Evolutionary conservation across 208 protist genomes (phyloP).

Genomic region (Acanthamoeba castellanii): DNA sequence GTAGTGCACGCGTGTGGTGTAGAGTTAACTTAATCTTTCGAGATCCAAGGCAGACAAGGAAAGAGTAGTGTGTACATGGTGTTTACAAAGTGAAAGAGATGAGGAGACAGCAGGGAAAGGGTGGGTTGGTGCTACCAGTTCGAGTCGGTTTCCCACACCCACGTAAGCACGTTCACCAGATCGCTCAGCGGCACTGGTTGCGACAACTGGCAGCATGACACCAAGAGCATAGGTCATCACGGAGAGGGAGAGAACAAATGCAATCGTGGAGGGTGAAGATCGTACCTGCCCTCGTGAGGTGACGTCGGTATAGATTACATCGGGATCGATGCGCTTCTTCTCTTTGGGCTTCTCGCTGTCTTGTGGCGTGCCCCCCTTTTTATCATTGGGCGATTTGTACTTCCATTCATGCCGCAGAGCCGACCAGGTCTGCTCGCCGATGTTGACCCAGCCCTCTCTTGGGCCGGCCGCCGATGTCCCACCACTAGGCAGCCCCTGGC

Average conservation of each 20-base stretch:
- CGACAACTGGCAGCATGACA: background rate
- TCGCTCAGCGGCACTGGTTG: slow-evolving; percentile 63
- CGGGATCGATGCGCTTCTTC: slow-evolving; percentile 39
- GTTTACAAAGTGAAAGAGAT: no score
- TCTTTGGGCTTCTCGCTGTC: slow-evolving; percentile 3
- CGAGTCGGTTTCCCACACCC: slow-evolving; percentile 72
- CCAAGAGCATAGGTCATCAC: background rate
- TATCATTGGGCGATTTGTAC: slow-evolving; percentile 28
- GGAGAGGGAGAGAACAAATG: background rate
- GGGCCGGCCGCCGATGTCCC: background rate
- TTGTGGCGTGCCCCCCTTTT: background rate
- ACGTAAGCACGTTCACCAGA: slow-evolving; percentile 71
- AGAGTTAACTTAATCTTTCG: background rate
- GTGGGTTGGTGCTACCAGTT: slow-evolving; percentile 41
- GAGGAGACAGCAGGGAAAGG: background rate
- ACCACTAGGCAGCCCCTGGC: background rate
- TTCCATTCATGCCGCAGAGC: slow-evolving; percentile 72
- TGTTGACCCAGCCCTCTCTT: slow-evolving; percentile 66
- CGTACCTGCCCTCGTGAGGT: slow-evolving; percentile 67
- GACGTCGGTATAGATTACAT: slow-evolving; percentile 64
- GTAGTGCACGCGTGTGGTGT: no score
- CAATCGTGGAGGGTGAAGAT: background rate
- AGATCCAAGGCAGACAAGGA: background rate
- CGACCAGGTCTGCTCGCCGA: slow-evolving; percentile 71
- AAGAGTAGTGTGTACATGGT: background rate